phyloP scores from a whole-genome alignment of 2,329 filamentous ascomycete species.

The Trichocomaceae sp. region DNA sequence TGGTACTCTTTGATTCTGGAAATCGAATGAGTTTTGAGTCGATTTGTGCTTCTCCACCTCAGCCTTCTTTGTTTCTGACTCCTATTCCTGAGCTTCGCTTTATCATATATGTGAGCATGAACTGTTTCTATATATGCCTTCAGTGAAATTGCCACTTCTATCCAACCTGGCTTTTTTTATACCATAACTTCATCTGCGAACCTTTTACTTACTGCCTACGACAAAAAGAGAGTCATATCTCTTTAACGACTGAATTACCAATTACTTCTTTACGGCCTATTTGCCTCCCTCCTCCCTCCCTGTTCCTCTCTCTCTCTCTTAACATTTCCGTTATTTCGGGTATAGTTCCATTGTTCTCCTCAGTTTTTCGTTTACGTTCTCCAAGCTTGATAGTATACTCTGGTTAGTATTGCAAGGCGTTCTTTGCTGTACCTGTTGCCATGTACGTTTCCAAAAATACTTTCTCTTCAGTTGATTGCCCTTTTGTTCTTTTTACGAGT shows the following conservation, averaged over 20 bases:
- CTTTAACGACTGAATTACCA: neutral
- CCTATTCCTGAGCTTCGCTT: neutral
- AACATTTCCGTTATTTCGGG: neutral
- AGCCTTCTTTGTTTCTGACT: neutral
- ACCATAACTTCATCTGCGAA: neutral
- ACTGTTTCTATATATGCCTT: neutral
- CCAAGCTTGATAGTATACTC: neutral
- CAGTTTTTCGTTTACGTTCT: neutral
- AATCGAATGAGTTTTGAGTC: neutral
- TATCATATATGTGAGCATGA: neutral
- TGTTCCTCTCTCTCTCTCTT: neutral
- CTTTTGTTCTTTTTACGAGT: neutral
- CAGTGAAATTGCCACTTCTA: neutral
- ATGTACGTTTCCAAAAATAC: neutral
- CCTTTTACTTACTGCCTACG: neutral
- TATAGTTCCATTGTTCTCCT: neutral
- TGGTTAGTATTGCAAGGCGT: neutral
- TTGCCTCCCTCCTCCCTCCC: neutral
- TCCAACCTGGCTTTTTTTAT: neutral
- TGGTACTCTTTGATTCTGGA: slow-evolving; percentile 5
- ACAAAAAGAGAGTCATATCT: neutral
- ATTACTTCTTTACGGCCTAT: neutral
- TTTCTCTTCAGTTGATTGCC: neutral
- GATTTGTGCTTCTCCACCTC: neutral
- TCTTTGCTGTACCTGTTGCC: neutral